Evolutionary conservation across 352 stramenopile species (phyloP), one percentile per base, ranked within the genome.

Genomic region (Pythium myriotylum): DNA sequence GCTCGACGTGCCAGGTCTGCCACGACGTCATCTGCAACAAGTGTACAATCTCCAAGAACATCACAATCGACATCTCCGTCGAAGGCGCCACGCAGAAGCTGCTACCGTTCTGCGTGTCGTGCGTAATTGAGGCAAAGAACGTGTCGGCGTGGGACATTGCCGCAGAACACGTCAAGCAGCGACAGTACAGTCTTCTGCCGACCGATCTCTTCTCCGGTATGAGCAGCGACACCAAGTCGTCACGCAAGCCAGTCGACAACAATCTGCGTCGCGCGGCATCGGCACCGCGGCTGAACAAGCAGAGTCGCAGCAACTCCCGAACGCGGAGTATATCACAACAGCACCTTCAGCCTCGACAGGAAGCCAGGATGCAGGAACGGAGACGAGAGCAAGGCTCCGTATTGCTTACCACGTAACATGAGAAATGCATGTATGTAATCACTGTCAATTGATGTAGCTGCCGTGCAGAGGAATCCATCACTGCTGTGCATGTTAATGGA

Each of bases 11-110:
- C 19, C 61, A 68, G 37, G 61, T 68, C 26, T 68, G 61, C 24
- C 46, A 51, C 33, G 48, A 56, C 14, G 20, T 32, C 1, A 48
- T 76, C 4, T 83, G 74, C 60, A 23, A 70, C 49, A 74, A 76
- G 52, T 84, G 74, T 63, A 79, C 60, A 0, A 65, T 80, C 9
- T 72, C 61, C 54, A 79, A 80, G 42, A 47, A 59, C 29, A 29
- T 83, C 26, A 70, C 72, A 0, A 23, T 72, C 24, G 64, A 70
- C 13, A 69, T 72, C 42, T 59, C 74, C 0, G 24, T 50, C 19
- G 59, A 70, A 4, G 54, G 49, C n/a, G 45, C 54, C 4, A 65
- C 49, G 16, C 54, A 73, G 45, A 57, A 49, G 20, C 46, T 53
- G 27, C 24, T 73, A 17, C 40, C 61, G n/a, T 78, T 78, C 35